Percentiles rank a stretch among this genome's conserved stretches.
These are phyloP conservation scores for Hypomontagnella submonticulosa DNA, from an alignment of 495 filamentous ascomycete species.

Conservation along the genomic window DNA sequence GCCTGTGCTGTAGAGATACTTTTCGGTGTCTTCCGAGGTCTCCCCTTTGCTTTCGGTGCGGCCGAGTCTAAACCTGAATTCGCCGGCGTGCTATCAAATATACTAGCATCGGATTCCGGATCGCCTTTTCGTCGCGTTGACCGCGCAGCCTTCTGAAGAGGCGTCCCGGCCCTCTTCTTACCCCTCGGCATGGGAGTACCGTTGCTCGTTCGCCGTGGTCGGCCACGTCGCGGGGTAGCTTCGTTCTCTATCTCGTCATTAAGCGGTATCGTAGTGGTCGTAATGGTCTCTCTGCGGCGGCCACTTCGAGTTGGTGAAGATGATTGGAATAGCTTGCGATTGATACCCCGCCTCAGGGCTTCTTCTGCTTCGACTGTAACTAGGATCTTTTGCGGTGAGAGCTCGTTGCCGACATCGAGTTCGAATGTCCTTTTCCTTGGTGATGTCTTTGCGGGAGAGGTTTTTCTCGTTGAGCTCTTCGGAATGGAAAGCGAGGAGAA, in stretches of 20 bases:
- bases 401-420: constrained; percentile 61
- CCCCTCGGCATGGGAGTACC: constrained; percentile 51
- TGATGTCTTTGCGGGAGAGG: constrained; percentile 49
- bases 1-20: constrained; percentile 13
- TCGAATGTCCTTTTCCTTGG: constrained; percentile 65
- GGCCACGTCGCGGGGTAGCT: constrained; percentile 55
- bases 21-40: constrained; percentile 43
- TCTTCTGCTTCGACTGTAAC: constrained; percentile 65
- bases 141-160: constrained; percentile 41
- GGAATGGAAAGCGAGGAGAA: constrained; percentile 36
- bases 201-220: constrained; percentile 53
- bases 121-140: constrained; percentile 39
- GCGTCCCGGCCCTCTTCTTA: constrained; percentile 58
- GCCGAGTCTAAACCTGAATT: constrained; percentile 18
- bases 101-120: constrained; percentile 37
- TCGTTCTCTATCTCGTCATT: constrained; percentile 58
- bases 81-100: constrained; percentile 19
- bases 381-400: constrained; percentile 61
- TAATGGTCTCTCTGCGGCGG: constrained; percentile 41
- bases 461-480: constrained; percentile 38
- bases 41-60: constrained; percentile 49
- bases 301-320: constrained; percentile 47
- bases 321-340: constrained; percentile 55
- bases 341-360: constrained; percentile 43
- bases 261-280: constrained; percentile 59